Evolutionary conservation across 306 rosid species (phyloP).

Genomic region (Begonia peltatifolia): DNA sequence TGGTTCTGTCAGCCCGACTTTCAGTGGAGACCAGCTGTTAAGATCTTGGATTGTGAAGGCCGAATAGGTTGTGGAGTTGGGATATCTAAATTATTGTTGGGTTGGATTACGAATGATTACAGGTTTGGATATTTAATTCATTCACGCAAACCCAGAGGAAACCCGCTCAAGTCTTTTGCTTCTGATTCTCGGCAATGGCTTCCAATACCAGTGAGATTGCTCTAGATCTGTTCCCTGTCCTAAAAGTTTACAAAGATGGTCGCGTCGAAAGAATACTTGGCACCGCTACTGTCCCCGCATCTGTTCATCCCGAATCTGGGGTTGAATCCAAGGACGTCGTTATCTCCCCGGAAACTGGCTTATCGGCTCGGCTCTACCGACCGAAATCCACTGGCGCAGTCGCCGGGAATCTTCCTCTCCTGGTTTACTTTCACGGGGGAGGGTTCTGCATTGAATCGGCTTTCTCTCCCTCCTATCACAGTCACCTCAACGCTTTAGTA

Average conservation of each 20-base stretch:
- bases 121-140: no score
- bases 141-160: no score
- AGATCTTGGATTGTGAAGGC: no score
- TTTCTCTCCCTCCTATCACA: constrained; percentile 35
- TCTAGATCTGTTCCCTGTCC: constrained; percentile 29
- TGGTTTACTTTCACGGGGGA: constrained; percentile 63
- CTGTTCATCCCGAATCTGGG: constrained; percentile 29
- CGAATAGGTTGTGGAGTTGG: no score
- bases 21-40: no score
- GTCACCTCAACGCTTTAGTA: constrained; percentile 19
- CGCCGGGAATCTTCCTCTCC: constrained; percentile 41
- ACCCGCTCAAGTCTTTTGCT: no score
- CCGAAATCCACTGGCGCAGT: constrained; percentile 18
- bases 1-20: no score
- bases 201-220: constrained; percentile 12
- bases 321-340: constrained; percentile 52
- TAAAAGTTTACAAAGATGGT: constrained; percentile 52
- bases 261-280: constrained; percentile 30
- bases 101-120: no score
- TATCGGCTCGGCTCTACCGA: constrained; percentile 42
- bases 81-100: no score
- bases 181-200: constrained; percentile 30
- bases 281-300: constrained; percentile 23
- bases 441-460: constrained; percentile 51
- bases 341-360: constrained; percentile 31